Evolutionary conservation across 495 filamentous ascomycete genomes (phyloP), one percentile per base, ranked within the genome.

Genomic region (Aspergillus bridgeri): DNA sequence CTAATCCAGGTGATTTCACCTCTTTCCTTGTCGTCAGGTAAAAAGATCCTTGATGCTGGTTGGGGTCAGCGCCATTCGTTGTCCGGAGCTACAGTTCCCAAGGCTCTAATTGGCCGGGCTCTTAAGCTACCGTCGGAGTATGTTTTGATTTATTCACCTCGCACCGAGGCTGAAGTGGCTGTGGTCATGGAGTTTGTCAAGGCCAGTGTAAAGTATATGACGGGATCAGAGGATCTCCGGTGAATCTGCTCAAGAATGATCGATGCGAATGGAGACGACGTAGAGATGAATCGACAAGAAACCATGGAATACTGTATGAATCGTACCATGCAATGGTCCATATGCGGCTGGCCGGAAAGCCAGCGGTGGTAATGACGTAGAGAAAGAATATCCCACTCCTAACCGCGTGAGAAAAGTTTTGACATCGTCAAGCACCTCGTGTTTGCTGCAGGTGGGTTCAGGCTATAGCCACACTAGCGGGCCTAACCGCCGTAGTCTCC

Each of bases 11-110:
- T 25, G 23, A 47, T 9, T 3, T 29, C 56, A 61, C 27, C 61
- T 43, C n/a, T 42, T 0, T 20, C 22, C n/a, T 27, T 11, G 24
- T 8, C 29, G 6, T 3, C 42, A 75, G 89, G 88, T 46, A 84
- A 79, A 66, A 79, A 86, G 61, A 79, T 96, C 19, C 74, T 96
- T 33, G 85, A 91, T 57, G 84, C 83, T 45, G 89, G 91, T 19
- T 96, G 90, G 91, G 92, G 89, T n/a, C 83, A 96, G 70, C 78
- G 91, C n/a, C 91, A 96, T 71, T 89, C 89, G 1, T 78, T 96
- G 58, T 85, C 89, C 3, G 84, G 85, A 58, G 82, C 78, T 22
- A 57, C 56, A 0, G 50, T 65, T 4, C 51, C 68, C 22, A 56
- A 65, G 75, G 56, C 63, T 76, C 55, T 89, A 81, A 60, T 79